These are phyloP conservation scores for Lagenidium giganteum DNA, from an alignment of 352 stramenopile species.

Conservation along the genomic window DNA sequence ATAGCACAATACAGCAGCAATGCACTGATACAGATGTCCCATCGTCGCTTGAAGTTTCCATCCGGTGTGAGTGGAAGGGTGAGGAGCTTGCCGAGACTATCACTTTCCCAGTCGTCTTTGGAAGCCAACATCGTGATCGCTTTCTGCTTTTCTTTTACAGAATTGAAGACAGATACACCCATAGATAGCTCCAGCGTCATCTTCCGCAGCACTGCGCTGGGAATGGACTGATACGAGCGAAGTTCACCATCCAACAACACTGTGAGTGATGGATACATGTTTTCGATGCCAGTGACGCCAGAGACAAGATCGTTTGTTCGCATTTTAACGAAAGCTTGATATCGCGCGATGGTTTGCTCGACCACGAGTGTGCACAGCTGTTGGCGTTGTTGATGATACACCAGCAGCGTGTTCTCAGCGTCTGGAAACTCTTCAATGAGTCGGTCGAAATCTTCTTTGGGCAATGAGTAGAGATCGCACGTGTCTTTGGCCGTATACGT, in stretches of 20 bases:
- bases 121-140: conserved; percentile 56
- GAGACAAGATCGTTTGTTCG: conserved; percentile 52
- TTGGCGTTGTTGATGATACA: conserved; percentile 58
- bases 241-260: conserved; percentile 58
- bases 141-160: conserved; percentile 54
- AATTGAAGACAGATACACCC: conserved; percentile 78
- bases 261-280: conserved; percentile 62
- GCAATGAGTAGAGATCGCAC: conserved; percentile 72
- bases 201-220: conserved; percentile 44
- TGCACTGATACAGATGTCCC: conserved; percentile 38
- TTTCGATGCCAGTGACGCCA: conserved; percentile 47
- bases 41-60: conserved; percentile 36
- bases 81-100: too few species aligned
- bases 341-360: conserved; percentile 61
- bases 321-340: conserved; percentile 54
- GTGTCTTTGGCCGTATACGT: conserved; percentile 67
- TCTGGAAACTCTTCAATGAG: conserved; percentile 80
- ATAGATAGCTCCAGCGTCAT: conserved; percentile 71
- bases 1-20: conserved; percentile 51
- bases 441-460: conserved; percentile 76
- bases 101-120: conserved; percentile 17
- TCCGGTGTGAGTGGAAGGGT: too few species aligned
- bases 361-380: conserved; percentile 62
- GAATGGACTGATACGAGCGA: conserved; percentile 56
- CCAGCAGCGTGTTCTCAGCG: conserved; percentile 47